These are phyloP conservation scores for Marchantia paleacea DNA, from an alignment of 225 moss, liverwort and hornwort species.

Conservation along the genomic window DNA sequence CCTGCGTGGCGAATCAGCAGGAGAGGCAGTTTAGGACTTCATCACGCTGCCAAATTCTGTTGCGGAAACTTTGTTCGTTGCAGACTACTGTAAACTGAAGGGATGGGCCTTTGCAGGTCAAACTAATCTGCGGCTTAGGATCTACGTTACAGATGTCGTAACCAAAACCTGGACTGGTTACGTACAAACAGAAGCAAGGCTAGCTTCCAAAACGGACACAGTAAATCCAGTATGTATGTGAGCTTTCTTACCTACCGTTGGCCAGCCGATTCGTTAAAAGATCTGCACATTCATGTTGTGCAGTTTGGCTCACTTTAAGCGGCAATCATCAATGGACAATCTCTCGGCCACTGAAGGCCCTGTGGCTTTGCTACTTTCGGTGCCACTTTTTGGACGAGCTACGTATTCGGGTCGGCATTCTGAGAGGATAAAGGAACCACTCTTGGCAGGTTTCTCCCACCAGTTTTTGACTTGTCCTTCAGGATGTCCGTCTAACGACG, in stretches of 20 bases:
- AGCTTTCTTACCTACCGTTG: neutral
- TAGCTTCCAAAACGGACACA: neutral
- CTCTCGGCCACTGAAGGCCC: neutral
- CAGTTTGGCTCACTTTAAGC: neutral
- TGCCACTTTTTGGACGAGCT: neutral
- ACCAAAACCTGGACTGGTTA: neutral
- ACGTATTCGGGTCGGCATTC: neutral
- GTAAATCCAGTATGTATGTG: neutral
- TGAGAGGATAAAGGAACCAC: neutral
- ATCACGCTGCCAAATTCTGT: neutral
- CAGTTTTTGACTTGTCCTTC: neutral
- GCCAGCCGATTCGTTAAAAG: neutral
- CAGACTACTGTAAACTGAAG: neutral
- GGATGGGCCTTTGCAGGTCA: neutral
- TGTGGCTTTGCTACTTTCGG: slow-evolving; percentile 18
- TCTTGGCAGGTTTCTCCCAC: neutral
- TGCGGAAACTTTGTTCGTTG: neutral
- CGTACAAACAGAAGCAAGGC: neutral
- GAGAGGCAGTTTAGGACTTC: neutral
- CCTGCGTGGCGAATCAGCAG: too few species aligned
- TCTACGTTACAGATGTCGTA: neutral
- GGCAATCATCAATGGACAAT: neutral
- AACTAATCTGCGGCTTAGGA: neutral
- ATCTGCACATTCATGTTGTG: neutral
- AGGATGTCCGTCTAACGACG: neutral